Evolutionary conservation across 805 yeast genomes (phyloP).

Genomic region (Wickerhamiella hasegawae): DNA sequence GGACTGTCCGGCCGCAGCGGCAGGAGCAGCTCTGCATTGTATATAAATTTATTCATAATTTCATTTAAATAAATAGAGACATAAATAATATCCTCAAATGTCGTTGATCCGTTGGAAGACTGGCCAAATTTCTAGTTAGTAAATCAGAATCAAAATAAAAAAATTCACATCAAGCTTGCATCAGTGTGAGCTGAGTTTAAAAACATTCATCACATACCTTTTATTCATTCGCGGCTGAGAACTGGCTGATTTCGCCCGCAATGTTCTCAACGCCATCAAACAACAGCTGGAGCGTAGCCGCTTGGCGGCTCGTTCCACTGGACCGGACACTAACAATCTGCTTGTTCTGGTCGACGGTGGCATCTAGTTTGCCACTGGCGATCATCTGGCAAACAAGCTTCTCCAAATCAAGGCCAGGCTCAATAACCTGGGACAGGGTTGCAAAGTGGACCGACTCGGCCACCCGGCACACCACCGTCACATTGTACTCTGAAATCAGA

Average conservation of each 20-base stretch:
- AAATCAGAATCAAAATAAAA: slow-evolving; percentile 3
- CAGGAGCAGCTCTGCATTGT: not conserved
- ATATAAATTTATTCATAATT: not conserved
- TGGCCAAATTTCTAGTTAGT: not conserved
- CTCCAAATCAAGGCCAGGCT: slow-evolving; percentile 3
- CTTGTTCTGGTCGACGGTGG: slow-evolving; percentile 10
- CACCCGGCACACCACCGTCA: slow-evolving; percentile 6
- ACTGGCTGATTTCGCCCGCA: not conserved
- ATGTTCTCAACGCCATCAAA: slow-evolving; percentile 5
- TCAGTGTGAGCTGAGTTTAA: slow-evolving; percentile 21
- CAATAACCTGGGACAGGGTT: slow-evolving; percentile 4
- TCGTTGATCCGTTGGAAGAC: not conserved
- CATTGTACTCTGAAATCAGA: slow-evolving; percentile 10
- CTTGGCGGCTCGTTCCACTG: not conserved
- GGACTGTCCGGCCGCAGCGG: no score
- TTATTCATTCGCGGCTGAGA: not conserved
- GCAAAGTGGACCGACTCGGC: slow-evolving; percentile 8
- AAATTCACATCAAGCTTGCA: slow-evolving; percentile 18
- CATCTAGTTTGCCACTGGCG: slow-evolving; percentile 5
- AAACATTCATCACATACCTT: slow-evolving; percentile 18
- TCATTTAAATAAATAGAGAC: not conserved
- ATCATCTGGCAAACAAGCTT: slow-evolving; percentile 7
- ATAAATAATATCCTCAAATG: not conserved
- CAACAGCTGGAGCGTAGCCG: slow-evolving; percentile 2
- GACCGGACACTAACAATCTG: slow-evolving; percentile 7